Evolutionary conservation across 306 rosid genomes (phyloP).

Genomic region (Prunus davidiana): DNA sequence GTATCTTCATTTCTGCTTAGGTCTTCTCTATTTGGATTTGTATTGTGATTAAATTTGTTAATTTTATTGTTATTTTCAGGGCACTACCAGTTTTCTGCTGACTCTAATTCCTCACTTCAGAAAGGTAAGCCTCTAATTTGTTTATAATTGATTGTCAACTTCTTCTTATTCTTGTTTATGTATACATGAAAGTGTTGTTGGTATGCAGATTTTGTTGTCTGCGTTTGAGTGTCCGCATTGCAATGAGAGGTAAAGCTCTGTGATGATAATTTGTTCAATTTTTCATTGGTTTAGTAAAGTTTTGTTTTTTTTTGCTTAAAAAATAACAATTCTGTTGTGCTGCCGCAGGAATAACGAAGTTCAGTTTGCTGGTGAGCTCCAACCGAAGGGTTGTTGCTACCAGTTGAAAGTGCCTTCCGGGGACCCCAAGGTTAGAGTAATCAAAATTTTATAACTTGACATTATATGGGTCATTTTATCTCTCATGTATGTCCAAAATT

Average conservation of each 20-base stretch:
- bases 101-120: conserved; percentile 82
- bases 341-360: conserved; percentile 77
- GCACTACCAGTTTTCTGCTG: conserved; percentile 64
- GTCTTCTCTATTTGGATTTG: neutral
- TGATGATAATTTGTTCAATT: neutral
- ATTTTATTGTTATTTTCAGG: conserved; percentile 33
- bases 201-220: conserved; percentile 70
- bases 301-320: neutral
- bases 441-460: neutral
- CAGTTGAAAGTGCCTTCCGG: conserved; percentile 55
- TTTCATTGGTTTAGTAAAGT: neutral
- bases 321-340: conserved; percentile 1
- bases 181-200: neutral
- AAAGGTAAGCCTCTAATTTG: conserved; percentile 48
- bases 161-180: neutral
- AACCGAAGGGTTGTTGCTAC: conserved; percentile 81
- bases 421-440: conserved; percentile 56
- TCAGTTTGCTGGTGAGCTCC: conserved; percentile 98
- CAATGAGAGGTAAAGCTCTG: conserved; percentile 68
- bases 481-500: neutral
- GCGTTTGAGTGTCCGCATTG: conserved; percentile 94
- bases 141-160: neutral
- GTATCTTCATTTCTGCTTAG: neutral
- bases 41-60: neutral
- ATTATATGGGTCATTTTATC: neutral